Evolutionary conservation across 2,329 filamentous ascomycete species (phyloP).

Genomic region (Curvularia sp.): DNA sequence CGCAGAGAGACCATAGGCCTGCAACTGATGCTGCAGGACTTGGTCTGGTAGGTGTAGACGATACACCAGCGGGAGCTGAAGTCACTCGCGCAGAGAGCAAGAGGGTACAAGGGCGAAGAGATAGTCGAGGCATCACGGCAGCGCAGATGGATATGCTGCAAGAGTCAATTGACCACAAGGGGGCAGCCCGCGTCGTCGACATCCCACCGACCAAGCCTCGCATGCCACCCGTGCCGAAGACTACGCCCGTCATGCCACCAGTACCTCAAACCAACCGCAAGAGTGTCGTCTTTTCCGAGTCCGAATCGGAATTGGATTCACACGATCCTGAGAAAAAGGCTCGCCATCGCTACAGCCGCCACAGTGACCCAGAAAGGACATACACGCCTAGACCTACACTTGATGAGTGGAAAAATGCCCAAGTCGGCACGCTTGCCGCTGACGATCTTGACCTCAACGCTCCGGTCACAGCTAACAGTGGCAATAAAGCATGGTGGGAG

Average conservation of each 20-base stretch:
- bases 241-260: conserved; percentile 23
- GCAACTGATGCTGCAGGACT: conserved; percentile 36
- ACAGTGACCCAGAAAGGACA: conserved; percentile 54
- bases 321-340: conserved; percentile 37
- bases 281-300: conserved; percentile 51
- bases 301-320: conserved; percentile 32
- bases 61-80: conserved; percentile 33
- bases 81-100: conserved; percentile 48
- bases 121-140: conserved; percentile 45
- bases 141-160: conserved; percentile 50
- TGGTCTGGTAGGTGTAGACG: conserved; percentile 42
- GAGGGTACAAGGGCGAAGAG: conserved; percentile 33
- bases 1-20: conserved; percentile 35
- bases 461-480: conserved; percentile 35
- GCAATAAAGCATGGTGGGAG: conserved; percentile 76
- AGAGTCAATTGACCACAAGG: conserved; percentile 48
- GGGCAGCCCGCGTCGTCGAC: conserved; percentile 42
- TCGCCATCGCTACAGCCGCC: conserved; percentile 44
- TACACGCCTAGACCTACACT: conserved; percentile 68
- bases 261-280: conserved; percentile 46
- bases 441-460: conserved; percentile 55
- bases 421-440: conserved; percentile 48
- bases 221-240: conserved; percentile 32
- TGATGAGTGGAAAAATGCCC: conserved; percentile 60
- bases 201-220: conserved; percentile 31